Evolutionary conservation across 1,284 basidiomycete genomes (phyloP).

Genomic region (Xerocomus amazonicus): DNA sequence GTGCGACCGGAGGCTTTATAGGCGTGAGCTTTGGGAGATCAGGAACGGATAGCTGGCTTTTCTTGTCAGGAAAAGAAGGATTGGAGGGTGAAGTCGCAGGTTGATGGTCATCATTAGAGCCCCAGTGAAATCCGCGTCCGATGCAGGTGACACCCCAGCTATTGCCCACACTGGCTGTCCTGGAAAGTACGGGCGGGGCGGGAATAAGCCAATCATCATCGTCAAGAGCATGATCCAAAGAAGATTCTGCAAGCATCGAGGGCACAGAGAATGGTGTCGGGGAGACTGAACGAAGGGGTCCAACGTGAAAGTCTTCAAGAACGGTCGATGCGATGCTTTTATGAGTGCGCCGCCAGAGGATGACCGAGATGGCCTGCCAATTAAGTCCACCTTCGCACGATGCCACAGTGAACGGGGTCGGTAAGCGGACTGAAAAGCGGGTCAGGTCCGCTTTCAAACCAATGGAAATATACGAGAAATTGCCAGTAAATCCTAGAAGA

Average conservation of each 20-base stretch:
- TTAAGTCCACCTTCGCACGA: slow-evolving; percentile 18
- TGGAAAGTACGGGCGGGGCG: slow-evolving; percentile 50
- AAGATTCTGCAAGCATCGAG: slow-evolving; percentile 55
- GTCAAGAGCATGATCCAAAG: slow-evolving; percentile 59
- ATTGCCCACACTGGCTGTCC: slow-evolving; percentile 60
- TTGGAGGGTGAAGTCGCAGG: slow-evolving; percentile 8
- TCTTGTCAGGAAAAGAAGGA: slow-evolving; percentile 8
- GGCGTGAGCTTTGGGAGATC: slow-evolving; percentile 12
- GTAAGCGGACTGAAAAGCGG: not conserved
- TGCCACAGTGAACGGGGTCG: not conserved
- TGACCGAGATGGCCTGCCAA: slow-evolving; percentile 2
- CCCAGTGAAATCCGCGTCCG: slow-evolving; percentile 79
- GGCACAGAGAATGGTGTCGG: not conserved
- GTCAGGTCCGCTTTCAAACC: not conserved
- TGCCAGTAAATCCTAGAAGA: no score
- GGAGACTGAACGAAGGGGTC: not conserved
- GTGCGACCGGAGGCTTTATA: slow-evolving; percentile 6
- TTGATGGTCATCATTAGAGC: slow-evolving; percentile 37
- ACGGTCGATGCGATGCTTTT: slow-evolving; percentile 5
- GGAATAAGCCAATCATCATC: slow-evolving; percentile 58
- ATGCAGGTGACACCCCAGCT: slow-evolving; percentile 82
- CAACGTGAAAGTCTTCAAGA: slow-evolving; percentile 1
- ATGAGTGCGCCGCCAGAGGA: slow-evolving; percentile 1
- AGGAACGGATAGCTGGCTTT: slow-evolving; percentile 4
- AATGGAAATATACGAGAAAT: no score